These are phyloP conservation scores for Vigna nakashimae DNA, from an alignment of 306 rosid genomes.

Conservation along the genomic window DNA sequence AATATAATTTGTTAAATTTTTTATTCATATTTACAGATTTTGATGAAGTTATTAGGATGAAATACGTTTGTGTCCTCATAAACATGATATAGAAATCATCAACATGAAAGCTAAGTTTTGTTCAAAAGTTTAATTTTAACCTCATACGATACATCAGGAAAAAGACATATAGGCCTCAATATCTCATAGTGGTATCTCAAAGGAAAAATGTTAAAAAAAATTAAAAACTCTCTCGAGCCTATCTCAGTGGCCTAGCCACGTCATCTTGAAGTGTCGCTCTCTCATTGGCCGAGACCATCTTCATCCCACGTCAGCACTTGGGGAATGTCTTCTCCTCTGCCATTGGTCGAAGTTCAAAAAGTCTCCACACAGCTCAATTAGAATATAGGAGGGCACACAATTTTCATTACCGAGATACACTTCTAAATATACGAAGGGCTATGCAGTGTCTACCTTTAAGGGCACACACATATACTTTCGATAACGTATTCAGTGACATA, in stretches of 20 bases:
- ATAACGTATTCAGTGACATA: conserved; percentile 22
- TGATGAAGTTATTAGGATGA: neutral
- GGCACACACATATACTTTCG: conserved; percentile 48
- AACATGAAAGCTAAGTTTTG: conserved; percentile 64
- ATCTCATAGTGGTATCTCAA: neutral
- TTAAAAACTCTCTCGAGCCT: neutral
- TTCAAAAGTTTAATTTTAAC: conserved; percentile 47
- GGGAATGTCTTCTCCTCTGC: conserved; percentile 34
- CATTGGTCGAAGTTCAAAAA: neutral
- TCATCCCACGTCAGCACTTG: conserved; percentile 7
- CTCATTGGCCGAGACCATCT: conserved; percentile 37
- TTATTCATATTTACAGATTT: neutral
- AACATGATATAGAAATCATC: conserved; percentile 60
- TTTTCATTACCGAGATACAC: neutral
- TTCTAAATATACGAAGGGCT: conserved; percentile 32
- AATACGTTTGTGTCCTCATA: neutral
- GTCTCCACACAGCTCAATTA: neutral
- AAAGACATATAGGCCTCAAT: conserved; percentile 32
- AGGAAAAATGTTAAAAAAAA: conserved; percentile 13
- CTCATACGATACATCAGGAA: conserved; percentile 22
- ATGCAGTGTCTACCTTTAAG: conserved; percentile 45
- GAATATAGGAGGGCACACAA: neutral
- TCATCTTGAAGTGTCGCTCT: conserved; percentile 34
- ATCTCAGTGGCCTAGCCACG: neutral
- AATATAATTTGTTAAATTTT: no score